These are phyloP conservation scores for Termitomyces sp. DNA, from an alignment of 768 basidiomycete genomes.

Conservation along the genomic window DNA sequence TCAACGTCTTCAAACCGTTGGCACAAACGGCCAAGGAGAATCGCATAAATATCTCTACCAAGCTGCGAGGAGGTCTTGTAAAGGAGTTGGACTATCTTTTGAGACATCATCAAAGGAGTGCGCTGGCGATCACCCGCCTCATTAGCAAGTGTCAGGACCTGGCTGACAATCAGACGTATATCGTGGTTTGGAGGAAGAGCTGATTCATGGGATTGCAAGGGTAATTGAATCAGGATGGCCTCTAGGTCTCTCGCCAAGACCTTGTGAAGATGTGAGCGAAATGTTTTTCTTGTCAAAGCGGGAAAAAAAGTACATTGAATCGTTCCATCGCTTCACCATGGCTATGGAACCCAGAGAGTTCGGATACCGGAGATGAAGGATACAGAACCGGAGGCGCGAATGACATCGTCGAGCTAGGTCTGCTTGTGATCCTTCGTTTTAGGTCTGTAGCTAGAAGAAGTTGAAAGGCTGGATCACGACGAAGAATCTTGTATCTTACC, in stretches of 20 bases:
- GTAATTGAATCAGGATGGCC: slow-evolving; percentile 70
- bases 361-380: slow-evolving; percentile 58
- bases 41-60: slow-evolving; percentile 90
- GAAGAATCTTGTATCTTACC: slow-evolving; percentile 32
- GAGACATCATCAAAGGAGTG: slow-evolving; percentile 88
- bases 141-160: slow-evolving; percentile 76
- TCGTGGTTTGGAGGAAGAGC: slow-evolving; percentile 80
- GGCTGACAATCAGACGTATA: slow-evolving; percentile 76
- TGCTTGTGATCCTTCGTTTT: slow-evolving; percentile 52
- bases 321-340: slow-evolving; percentile 88
- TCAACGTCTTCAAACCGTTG: slow-evolving; percentile 87
- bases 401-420: slow-evolving; percentile 68
- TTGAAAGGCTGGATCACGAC: slow-evolving; percentile 1
- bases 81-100: slow-evolving; percentile 92
- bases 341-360: slow-evolving; percentile 45
- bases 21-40: slow-evolving; percentile 85
- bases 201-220: slow-evolving; percentile 55
- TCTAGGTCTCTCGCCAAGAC: slow-evolving; percentile 65
- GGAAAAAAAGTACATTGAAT: slow-evolving; percentile 59
- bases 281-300: not conserved
- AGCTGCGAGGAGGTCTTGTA: slow-evolving; percentile 86
- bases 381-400: slow-evolving; percentile 51
- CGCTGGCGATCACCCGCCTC: slow-evolving; percentile 76
- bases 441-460: slow-evolving; percentile 40
- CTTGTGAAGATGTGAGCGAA: slow-evolving; percentile 16